Base-by-base conservation (phyloP, 2,329 filamentous ascomycete genomes). In the Xylariomycetidae sp. region DNA sequence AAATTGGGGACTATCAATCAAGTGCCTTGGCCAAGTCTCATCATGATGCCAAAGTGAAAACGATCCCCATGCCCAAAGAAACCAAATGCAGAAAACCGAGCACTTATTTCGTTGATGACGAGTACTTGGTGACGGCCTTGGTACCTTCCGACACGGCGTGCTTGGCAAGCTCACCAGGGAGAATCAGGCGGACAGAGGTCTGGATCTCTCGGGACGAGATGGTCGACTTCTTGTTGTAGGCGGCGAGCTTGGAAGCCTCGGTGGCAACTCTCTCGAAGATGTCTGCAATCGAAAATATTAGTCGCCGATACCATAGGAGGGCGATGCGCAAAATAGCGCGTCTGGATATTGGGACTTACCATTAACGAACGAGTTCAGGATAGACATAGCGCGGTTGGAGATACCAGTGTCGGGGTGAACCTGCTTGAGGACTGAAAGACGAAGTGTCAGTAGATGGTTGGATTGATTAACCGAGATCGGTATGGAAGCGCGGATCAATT, bases 211-310 rank as follows among this genome's bases (percentile, higher is more conserved):
- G 85, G 52, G 92, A 97, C 34, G 90, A 97, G 72, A 98, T 98
- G 64, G 92, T 98, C 32, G 90, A 97, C 80, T 98, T 98, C 85
- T 97, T 98, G 85, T 98, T 98, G 80, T 98, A 98, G 47, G 92
- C 92, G 54, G 92, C 92, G 43, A 98, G 84, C 84, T 98, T 98
- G 64, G 88, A 95, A 33, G 92, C 92, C 72, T 98, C 92, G 40
- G 92, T 96, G 49, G 92, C 92, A 54, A 98, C 90, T 56, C 92
- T 89, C 83, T 98, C 92, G 67, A 98, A 98, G 66, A 98, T 98
- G 61, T 98, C 88, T 92, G 42, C n/a, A 12, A 14, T 27, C 16
- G 20, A 13, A 32, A 9, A 16, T 13, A 16, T 19, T 32, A 32
- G 20, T 20, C 11, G 22, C 8, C 3, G 6, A 27, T 14, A 13